Evolutionary conservation across 495 filamentous ascomycete species (phyloP).

Genomic region (Penicillium antarcticum): DNA sequence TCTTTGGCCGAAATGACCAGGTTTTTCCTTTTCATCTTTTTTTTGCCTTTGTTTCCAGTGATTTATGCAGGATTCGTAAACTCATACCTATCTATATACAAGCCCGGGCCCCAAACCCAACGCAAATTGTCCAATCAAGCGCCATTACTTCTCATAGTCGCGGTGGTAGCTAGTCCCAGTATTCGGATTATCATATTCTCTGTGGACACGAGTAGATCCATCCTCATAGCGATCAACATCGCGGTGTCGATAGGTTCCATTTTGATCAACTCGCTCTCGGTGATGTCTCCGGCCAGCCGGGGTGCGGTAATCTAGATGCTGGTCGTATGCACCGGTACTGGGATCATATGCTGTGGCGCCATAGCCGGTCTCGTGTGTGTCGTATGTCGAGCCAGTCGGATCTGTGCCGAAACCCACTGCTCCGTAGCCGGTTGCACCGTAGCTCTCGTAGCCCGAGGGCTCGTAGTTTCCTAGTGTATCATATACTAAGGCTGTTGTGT

Average conservation of each 20-base stretch:
- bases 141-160: constrained; percentile 23
- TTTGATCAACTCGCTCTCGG: constrained; percentile 30
- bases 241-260: constrained; percentile 30
- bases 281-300: constrained; percentile 32
- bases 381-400: constrained; percentile 35
- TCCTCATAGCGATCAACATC: constrained; percentile 35
- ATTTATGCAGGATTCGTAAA: constrained; percentile 4
- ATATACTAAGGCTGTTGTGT: constrained; percentile 16
- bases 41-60: not conserved
- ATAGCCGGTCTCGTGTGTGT: constrained; percentile 37
- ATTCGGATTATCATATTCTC: constrained; percentile 39
- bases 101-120: constrained; percentile 4
- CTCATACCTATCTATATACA: constrained; percentile 9
- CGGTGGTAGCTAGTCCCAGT: constrained; percentile 36
- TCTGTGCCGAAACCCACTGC: constrained; percentile 39
- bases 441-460: constrained; percentile 17
- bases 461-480: constrained; percentile 19
- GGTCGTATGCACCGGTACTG: constrained; percentile 36
- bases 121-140: not conserved
- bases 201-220: constrained; percentile 31
- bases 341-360: constrained; percentile 39
- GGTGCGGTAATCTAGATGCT: constrained; percentile 36
- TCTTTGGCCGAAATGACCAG: not conserved
- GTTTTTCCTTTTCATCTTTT: not conserved
- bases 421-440: constrained; percentile 32